A percentile compares a stretch with the other conserved stretches of the same genome.
Conservation (phyloP, 2,329 filamentous ascomycete species). For the Grosmannia penicillata region DNA sequence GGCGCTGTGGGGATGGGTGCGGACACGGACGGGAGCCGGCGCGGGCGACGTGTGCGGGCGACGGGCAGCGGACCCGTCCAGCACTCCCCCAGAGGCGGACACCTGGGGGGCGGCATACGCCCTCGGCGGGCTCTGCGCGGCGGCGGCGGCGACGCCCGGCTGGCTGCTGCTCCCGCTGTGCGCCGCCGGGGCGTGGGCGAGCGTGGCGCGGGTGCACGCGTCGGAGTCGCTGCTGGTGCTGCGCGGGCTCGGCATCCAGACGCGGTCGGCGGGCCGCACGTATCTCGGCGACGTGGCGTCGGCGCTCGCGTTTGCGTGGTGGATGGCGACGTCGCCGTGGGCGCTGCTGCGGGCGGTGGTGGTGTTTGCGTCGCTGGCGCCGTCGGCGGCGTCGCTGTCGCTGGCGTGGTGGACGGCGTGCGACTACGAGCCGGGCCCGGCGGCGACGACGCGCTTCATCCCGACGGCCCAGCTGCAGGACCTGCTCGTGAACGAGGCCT, state of each 20-base stretch:
- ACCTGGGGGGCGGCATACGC: too few species aligned
- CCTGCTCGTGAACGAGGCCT: constrained; percentile 89
- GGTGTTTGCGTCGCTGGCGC: not conserved
- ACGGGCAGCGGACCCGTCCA: too few species aligned
- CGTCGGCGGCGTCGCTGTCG: constrained; percentile 1
- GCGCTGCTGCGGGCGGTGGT: not conserved
- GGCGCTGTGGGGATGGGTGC: constrained; percentile 31
- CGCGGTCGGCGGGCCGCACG: constrained; percentile 52
- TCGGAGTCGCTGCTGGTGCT: constrained; percentile 83
- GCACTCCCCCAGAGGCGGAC: too few species aligned
- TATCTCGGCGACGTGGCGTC: constrained; percentile 32
- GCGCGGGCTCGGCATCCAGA: constrained; percentile 81
- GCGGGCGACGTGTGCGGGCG: constrained; percentile 3
- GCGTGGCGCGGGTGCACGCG: constrained; percentile 32
- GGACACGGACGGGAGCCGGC: not conserved
- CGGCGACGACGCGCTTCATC: constrained; percentile 40
- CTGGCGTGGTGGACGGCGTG: not conserved
- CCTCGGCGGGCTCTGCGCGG: constrained; percentile 17
- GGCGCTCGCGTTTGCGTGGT: constrained; percentile 16
- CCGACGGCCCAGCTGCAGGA: constrained; percentile 87
- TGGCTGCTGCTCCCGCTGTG: constrained; percentile 23
- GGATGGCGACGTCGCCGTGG: constrained; percentile 14
- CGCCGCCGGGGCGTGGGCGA: constrained; percentile 24
- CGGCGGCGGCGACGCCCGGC: constrained; percentile 19
- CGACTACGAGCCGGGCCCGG: constrained; percentile 16